Percentiles rank a stretch among this genome's conserved stretches.
These are phyloP conservation scores for Neonectria hederae DNA, from an alignment of 2,329 filamentous ascomycete species.

Conservation along the genomic window DNA sequence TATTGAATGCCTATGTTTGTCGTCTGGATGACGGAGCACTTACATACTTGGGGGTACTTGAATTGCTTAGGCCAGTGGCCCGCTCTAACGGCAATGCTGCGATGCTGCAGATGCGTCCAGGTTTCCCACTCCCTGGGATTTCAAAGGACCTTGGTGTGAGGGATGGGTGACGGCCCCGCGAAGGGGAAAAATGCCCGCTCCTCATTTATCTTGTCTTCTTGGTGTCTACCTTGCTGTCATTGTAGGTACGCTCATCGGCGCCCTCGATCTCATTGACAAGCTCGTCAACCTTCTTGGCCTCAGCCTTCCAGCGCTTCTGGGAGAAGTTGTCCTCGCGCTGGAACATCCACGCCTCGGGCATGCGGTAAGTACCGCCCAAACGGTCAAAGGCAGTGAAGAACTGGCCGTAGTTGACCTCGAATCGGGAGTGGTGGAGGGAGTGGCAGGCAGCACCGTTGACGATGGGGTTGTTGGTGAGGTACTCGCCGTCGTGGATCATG, in stretches of 20 bases:
- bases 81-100: not conserved
- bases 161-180: not conserved
- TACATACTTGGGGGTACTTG: not conserved
- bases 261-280: slow-evolving; percentile 78
- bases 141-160: not conserved
- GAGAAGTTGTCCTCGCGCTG: slow-evolving; percentile 86
- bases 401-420: slow-evolving; percentile 83
- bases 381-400: slow-evolving; percentile 94
- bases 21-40: not conserved
- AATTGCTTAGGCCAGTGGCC: not conserved
- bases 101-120: not conserved
- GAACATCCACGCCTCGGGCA: slow-evolving; percentile 88
- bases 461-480: slow-evolving; percentile 87
- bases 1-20: not conserved
- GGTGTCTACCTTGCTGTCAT: slow-evolving; percentile 39
- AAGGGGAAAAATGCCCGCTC: not conserved
- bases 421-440: slow-evolving; percentile 72
- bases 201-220: slow-evolving; percentile 54
- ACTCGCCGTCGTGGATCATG: slow-evolving; percentile 95
- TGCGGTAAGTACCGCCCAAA: slow-evolving; percentile 84
- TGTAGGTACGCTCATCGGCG: slow-evolving; percentile 61
- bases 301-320: slow-evolving; percentile 79
- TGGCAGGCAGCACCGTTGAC: slow-evolving; percentile 97
- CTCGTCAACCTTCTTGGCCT: slow-evolving; percentile 78
- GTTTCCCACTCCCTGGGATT: not conserved